A percentile compares a stretch with the other conserved stretches of the same genome.
Evolutionary conservation across 1,284 basidiomycete genomes (phyloP).

Genomic region (Pseudozyma hubeiensis): DNA sequence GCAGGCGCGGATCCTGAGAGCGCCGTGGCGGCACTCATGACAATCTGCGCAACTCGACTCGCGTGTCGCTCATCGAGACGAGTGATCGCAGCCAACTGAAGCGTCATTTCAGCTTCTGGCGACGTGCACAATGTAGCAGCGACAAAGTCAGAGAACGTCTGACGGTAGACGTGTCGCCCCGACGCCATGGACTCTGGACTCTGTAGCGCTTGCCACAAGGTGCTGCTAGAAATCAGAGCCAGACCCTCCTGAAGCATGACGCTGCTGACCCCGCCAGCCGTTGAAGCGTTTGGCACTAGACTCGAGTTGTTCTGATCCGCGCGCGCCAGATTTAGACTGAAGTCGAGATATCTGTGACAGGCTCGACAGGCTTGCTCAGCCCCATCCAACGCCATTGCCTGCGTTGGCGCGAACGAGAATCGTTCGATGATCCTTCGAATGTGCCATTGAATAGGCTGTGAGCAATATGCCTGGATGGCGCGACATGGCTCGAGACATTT

Average conservation of each 20-base stretch:
- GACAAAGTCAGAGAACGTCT: slow-evolving; percentile 35
- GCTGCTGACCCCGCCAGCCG: too few species aligned
- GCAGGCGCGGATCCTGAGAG: slow-evolving; percentile 7
- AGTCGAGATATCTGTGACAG: slow-evolving; percentile 29
- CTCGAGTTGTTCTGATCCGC: slow-evolving; percentile 2
- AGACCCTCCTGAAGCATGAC: slow-evolving; percentile 17
- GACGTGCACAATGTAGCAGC: slow-evolving; percentile 15
- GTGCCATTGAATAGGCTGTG: slow-evolving; percentile 16
- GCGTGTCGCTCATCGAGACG: slow-evolving; percentile 28
- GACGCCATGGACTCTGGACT: slow-evolving; percentile 26
- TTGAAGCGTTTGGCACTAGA: neutral
- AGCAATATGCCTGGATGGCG: neutral
- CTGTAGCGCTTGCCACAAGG: slow-evolving; percentile 25
- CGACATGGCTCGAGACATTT: slow-evolving; percentile 18
- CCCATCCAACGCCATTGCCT: slow-evolving; percentile 28
- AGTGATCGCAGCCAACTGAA: slow-evolving; percentile 25
- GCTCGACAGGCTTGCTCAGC: slow-evolving; percentile 29
- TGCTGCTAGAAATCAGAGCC: slow-evolving; percentile 20
- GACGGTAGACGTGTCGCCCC: slow-evolving; percentile 18
- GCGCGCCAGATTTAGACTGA: slow-evolving; percentile 3
- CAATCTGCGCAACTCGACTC: slow-evolving; percentile 19
- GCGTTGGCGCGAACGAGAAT: slow-evolving; percentile 23
- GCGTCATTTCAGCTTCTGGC: neutral
- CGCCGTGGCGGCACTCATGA: slow-evolving; percentile 6
- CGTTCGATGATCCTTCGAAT: slow-evolving; percentile 13